Conservation (phyloP, 2,329 filamentous ascomycete genomes). For the Claviceps digitariae region DNA sequence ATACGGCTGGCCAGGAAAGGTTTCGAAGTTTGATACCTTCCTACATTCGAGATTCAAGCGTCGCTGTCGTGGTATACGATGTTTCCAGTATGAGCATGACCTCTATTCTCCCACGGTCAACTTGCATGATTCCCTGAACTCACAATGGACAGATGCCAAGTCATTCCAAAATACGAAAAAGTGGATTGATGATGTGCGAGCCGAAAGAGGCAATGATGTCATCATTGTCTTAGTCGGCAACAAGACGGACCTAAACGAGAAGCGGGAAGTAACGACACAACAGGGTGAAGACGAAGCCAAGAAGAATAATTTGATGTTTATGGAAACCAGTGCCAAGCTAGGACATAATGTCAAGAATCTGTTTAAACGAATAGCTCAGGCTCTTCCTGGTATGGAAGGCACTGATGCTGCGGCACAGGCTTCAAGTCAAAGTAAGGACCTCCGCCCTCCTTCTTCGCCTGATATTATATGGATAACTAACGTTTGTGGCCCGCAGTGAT, state of each 20-base stretch:
- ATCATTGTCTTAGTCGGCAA: constrained; percentile 98
- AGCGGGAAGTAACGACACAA: constrained; percentile 89
- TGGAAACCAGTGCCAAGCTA: constrained; percentile 95
- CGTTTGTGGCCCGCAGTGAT: constrained; percentile 50
- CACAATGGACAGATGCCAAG: constrained; percentile 53
- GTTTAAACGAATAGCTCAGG: constrained; percentile 96
- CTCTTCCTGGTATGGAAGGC: constrained; percentile 93
- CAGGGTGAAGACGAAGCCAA: constrained; percentile 97
- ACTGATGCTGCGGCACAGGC: constrained; percentile 64
- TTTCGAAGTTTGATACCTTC: constrained; percentile 96
- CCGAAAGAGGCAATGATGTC: constrained; percentile 93
- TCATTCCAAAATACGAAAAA: constrained; percentile 98
- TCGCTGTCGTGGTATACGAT: constrained; percentile 97
- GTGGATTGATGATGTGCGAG: constrained; percentile 97
- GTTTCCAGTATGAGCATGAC: constrained; percentile 56
- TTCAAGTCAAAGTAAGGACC: constrained; percentile 61
- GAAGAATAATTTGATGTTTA: constrained; percentile 97
- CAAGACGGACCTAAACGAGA: constrained; percentile 98
- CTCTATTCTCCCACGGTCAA: constrained; percentile 4
- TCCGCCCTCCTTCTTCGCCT: background rate
- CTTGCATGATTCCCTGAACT: background rate
- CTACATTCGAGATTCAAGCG: constrained; percentile 95
- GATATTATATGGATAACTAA: constrained; percentile 11
- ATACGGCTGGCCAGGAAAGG: constrained; percentile 93
- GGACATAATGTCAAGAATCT: constrained; percentile 96